phyloP scores from a whole-genome alignment of 768 basidiomycete species.

The Auriscalpium vulgare region DNA sequence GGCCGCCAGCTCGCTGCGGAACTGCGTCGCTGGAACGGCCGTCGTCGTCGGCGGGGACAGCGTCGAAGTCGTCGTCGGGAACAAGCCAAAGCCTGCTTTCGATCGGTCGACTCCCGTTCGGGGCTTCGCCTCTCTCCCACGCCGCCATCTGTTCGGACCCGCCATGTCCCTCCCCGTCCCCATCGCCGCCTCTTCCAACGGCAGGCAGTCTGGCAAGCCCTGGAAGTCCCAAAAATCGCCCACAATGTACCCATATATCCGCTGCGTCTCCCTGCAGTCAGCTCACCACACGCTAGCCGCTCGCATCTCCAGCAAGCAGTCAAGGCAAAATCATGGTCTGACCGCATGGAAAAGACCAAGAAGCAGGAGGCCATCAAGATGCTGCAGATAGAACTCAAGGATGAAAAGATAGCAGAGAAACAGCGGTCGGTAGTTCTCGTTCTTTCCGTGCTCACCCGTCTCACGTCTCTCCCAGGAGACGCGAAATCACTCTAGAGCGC shows the following conservation, averaged over 20 bases:
- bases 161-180: slow-evolving; percentile 19
- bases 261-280: neutral
- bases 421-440: slow-evolving; percentile 36
- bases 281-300: slow-evolving; percentile 36
- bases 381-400: slow-evolving; percentile 62
- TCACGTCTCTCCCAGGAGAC: slow-evolving; percentile 35
- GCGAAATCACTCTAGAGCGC: slow-evolving; percentile 61
- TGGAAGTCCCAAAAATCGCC: slow-evolving; percentile 52
- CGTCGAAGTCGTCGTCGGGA: too few relatives aligned
- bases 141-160: neutral
- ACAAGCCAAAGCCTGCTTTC: too few relatives aligned
- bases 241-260: slow-evolving; percentile 34
- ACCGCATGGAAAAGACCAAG: slow-evolving; percentile 61
- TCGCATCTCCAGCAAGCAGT: slow-evolving; percentile 58
- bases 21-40: too few relatives aligned
- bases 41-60: too few relatives aligned
- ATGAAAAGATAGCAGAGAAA: slow-evolving; percentile 66
- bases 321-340: slow-evolving; percentile 59
- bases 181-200: slow-evolving; percentile 52
- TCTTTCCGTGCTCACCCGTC: neutral
- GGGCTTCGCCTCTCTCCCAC: neutral
- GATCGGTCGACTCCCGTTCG: neutral
- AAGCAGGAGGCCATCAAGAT: slow-evolving; percentile 65
- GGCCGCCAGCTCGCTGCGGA: slow-evolving; percentile 20
- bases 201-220: slow-evolving; percentile 60